Evolutionary conservation across 2,329 filamentous ascomycete genomes (phyloP), one percentile per base, ranked within the genome.

Genomic region (Boeremia lycopersici): DNA sequence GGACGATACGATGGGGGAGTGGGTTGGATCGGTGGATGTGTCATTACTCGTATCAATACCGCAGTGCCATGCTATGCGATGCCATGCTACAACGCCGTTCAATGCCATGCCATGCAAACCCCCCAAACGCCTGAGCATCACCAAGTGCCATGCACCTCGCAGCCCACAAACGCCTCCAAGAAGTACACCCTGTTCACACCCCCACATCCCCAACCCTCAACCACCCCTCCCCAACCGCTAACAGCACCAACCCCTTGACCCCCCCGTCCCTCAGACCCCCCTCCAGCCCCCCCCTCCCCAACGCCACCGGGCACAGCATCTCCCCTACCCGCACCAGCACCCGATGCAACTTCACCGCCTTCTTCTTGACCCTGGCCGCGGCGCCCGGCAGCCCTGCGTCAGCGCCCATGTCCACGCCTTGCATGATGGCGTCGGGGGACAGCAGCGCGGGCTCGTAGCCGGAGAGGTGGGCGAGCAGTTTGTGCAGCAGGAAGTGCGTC

Each of bases 401-500:
- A 1, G 42, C 51, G 11, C 57, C 58, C 4, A 38, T 36, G 33
- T 54, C 48, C 1, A 70, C 57, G 9, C 59, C 57, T 10, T 42
- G 43, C 59, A 62, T 63, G 11, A 63, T 47, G 13, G 63, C 49
- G 2, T 57, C 38, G 1, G 56, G 39, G 2, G 63, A 56, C 1
- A 62, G 43, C 13, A 36, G 15, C 3, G 61, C 30, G 6, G 76
- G 76, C 17, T 60, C 57, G 26, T 46, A 53, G 8, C 42, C 56
- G 9, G 51, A 41, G n/a, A 80, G 54, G 47, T 78, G 71, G 39
- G 72, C 65, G 23, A 87, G 70, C 0, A 89, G 76, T 60, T 82
- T 82, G 54, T 81, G 78, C 11, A 88, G 77, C 4, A 89, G 72
- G 64, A 86, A 86, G 44, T 85, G 81, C 19, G 86, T 71, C 86